Base-by-base conservation (phyloP, 345 rosid genomes). In the Cardiospermum halicacabum region DNA sequence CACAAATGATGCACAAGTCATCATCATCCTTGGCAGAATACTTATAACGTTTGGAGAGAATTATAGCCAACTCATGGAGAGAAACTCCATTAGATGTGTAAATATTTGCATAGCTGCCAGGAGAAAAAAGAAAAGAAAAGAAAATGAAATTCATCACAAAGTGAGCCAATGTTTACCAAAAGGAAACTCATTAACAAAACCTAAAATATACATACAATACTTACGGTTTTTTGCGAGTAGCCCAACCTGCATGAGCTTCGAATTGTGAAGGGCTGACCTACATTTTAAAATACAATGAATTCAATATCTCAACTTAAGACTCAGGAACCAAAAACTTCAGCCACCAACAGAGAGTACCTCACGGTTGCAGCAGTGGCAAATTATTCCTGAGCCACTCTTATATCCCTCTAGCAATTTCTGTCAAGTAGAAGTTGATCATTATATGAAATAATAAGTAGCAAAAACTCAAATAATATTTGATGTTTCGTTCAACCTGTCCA, bases 181-280 rank as follows among this genome's bases (percentile, higher is more conserved):
- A 10, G 26, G 40, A 22, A 13, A 19, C 31, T 5, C 7, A 62
- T 12, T 21, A 11, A 26, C 1, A 28, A 59, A 54, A 28, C 32
- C 19, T 6, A 30, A 68, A 63, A 18, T 2, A 45, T 32, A 26
- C 47, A 56, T 54, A 19, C 31, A 56, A 47, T 43, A 78, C 92
- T 84, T 75, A 94, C 99, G 96, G 96, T 81, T 94, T 91, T 74
- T 84, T 83, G 64, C 97, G 96, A 48, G 99, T 81, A 67, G 96
- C 86, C 95, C 97, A 91, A 73, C 99, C 99, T 75, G 99, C 99
- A 84, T 94, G 99, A 75, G 88, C 92, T 84, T 94, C 99, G 73
- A 94, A 94, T 53, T 80, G 83, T 48, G 99, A 91, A 42, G 99
- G 87, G 81, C 99, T 94, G 76, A 94, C 91, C 99, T 94, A 87